phyloP scores from a whole-genome alignment of 306 rosid genomes.

The Vigna mungo region DNA sequence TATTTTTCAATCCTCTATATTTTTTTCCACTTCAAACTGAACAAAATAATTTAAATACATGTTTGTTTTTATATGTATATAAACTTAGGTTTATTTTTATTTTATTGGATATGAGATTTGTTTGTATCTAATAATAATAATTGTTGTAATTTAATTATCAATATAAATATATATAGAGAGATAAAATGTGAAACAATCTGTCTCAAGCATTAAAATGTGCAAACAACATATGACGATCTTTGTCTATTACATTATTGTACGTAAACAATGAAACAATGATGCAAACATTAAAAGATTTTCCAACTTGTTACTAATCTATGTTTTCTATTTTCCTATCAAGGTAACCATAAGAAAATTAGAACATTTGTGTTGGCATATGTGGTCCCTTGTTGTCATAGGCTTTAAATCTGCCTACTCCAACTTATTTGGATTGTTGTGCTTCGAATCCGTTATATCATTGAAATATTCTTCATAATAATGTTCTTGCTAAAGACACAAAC shows the following conservation, averaged over 20 bases:
- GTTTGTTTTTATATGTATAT: too few species aligned
- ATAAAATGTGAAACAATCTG: not conserved
- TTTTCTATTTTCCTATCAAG: not conserved
- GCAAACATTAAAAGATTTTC: not conserved
- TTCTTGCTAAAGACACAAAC: conserved; percentile 32
- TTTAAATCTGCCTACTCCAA: conserved; percentile 20
- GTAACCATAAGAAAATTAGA: not conserved
- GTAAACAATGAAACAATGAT: conserved; percentile 28
- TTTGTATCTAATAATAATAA: too few species aligned
- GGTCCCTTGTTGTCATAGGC: conserved; percentile 34
- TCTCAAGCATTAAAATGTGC: not conserved
- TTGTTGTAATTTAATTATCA: too few species aligned
- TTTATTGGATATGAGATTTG: too few species aligned
- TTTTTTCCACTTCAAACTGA: conserved; percentile 23
- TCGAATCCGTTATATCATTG: conserved; percentile 34
- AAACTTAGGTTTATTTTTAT: too few species aligned
- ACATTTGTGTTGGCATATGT: not conserved
- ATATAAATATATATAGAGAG: too few species aligned
- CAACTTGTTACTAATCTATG: not conserved
- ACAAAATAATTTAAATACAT: not conserved
- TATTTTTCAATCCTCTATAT: conserved; percentile 7
- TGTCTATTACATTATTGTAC: conserved; percentile 12
- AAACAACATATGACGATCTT: not conserved
- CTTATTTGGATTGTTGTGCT: conserved; percentile 41
- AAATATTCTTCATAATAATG: conserved; percentile 36